phyloP scores from a whole-genome alignment of 306 rosid genomes.

The Acmispon strigosus region DNA sequence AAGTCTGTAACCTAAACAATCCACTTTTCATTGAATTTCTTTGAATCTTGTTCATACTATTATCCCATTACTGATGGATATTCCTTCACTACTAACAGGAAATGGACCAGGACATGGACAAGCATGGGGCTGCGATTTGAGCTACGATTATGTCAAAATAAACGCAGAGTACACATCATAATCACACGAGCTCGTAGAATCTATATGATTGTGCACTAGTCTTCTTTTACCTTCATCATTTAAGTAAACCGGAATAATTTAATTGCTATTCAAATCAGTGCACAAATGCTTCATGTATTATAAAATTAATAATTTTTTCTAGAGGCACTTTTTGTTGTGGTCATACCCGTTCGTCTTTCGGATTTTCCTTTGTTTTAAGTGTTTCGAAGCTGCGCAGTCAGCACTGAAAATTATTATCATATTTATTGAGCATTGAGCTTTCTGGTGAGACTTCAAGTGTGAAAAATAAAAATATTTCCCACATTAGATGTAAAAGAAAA shows the following conservation, averaged over 20 bases:
- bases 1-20: constrained; percentile 21
- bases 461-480: no score
- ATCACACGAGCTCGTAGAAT: background rate
- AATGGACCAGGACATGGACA: constrained; percentile 70
- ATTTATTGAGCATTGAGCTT: no score
- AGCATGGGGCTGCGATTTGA: constrained; percentile 95
- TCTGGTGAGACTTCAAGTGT: no score
- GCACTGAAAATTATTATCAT: no score
- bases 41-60: no score
- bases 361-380: no score
- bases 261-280: background rate
- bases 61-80: no score
- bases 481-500: no score
- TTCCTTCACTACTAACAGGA: constrained; percentile 38
- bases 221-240: background rate
- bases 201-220: background rate
- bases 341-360: no score
- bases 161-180: constrained; percentile 87
- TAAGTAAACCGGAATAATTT: background rate
- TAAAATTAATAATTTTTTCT: background rate
- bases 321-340: background rate
- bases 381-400: background rate
- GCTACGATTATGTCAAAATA: constrained; percentile 83
- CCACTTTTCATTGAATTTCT: background rate
- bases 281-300: background rate